Evolutionary conservation across 805 yeast genomes (phyloP).

Genomic region (Teunomyces aglyptinius): DNA sequence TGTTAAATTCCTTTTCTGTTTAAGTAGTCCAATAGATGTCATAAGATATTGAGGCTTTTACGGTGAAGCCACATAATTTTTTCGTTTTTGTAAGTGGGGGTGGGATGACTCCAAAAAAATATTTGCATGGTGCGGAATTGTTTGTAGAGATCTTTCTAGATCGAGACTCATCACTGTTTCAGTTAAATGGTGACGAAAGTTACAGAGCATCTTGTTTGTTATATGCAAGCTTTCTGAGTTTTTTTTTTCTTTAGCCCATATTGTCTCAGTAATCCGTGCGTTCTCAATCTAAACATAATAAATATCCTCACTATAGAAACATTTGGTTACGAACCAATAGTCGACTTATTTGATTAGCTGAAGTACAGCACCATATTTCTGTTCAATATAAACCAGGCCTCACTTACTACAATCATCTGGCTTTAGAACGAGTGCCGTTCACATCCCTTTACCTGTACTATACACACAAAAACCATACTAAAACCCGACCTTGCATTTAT

Average conservation of each 20-base stretch:
- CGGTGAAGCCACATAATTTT: no score
- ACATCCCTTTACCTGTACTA: background rate
- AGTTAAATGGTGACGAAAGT: background rate
- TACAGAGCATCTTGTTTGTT: background rate
- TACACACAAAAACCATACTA: background rate
- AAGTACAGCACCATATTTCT: no score
- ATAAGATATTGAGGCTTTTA: background rate
- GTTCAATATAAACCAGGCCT: no score
- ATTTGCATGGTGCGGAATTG: no score
- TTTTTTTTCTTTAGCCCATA: background rate
- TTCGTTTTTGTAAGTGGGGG: no score
- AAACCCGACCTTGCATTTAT: background rate
- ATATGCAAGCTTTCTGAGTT: background rate
- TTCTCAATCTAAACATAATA: background rate
- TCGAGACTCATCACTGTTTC: background rate
- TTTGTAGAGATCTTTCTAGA: no score
- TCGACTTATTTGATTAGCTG: background rate
- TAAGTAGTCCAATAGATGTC: slow-evolving; percentile 1
- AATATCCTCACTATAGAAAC: background rate
- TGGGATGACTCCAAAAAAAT: no score
- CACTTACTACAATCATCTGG: background rate
- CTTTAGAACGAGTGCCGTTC: background rate
- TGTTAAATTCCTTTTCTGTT: slow-evolving; percentile 1
- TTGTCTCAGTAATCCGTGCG: background rate
- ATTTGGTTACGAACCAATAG: background rate